Conservation (phyloP, 768 basidiomycete species). For the Porphyrellus cyaneotinctus region DNA sequence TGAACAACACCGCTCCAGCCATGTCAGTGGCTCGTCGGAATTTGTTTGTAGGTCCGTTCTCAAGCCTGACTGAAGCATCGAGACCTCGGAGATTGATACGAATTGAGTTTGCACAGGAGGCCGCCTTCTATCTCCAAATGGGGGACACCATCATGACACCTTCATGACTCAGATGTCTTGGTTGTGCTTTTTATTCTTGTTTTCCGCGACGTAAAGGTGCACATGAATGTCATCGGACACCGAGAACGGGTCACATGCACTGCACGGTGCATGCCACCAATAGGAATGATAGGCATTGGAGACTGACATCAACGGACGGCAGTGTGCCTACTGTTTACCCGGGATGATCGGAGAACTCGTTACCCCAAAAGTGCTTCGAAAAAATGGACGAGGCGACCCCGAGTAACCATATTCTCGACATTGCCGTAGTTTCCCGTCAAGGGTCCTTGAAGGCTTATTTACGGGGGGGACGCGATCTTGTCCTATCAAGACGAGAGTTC, state of each 20-base stretch:
- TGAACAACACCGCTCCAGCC: slow-evolving; percentile 15
- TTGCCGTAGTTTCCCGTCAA: slow-evolving; percentile 16
- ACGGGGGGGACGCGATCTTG: neutral
- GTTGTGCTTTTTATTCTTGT: neutral
- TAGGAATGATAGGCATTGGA: slow-evolving; percentile 3
- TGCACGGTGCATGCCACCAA: slow-evolving; percentile 4
- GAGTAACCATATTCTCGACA: slow-evolving; percentile 13
- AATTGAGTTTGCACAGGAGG: slow-evolving; percentile 24
- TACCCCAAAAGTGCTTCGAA: slow-evolving; percentile 8
- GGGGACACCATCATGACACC: slow-evolving; percentile 12
- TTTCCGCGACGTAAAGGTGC: slow-evolving; percentile 24
- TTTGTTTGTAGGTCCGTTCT: slow-evolving; percentile 19
- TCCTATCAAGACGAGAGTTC: slow-evolving; percentile 8
- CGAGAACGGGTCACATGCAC: neutral
- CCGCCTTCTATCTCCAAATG: slow-evolving; percentile 23
- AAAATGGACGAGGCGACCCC: slow-evolving; percentile 16
- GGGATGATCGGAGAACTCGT: slow-evolving; percentile 4
- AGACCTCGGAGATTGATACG: slow-evolving; percentile 22
- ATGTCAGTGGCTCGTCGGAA: slow-evolving; percentile 17
- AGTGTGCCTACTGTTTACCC: neutral
- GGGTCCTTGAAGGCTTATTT: neutral
- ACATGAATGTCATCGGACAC: neutral
- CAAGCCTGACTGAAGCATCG: slow-evolving; percentile 12
- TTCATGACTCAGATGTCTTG: neutral
- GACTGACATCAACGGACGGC: neutral